phyloP scores from a whole-genome alignment of 2,329 filamentous ascomycete species.

The Drechslerella coelobrocha region DNA sequence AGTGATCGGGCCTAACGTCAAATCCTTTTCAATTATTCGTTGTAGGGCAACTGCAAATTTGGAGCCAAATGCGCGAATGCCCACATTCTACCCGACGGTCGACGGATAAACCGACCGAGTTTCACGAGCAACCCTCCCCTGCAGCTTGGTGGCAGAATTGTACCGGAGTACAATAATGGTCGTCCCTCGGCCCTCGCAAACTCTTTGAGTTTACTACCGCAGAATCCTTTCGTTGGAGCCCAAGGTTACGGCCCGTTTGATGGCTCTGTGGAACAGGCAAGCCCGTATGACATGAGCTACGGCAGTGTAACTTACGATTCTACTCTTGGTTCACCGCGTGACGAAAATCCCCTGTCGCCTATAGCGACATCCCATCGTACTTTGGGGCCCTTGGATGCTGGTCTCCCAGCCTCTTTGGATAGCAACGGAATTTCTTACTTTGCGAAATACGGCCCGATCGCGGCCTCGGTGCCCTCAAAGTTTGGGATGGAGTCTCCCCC shows the following conservation, averaged over 20 bases:
- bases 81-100: constrained; percentile 91
- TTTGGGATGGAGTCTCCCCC: constrained; percentile 89
- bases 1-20: constrained; percentile 46
- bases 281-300: constrained; percentile 62
- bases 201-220: constrained; percentile 66
- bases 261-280: constrained; percentile 67
- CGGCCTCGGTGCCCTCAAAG: constrained; percentile 88
- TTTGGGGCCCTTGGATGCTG: constrained; percentile 90
- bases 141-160: constrained; percentile 71
- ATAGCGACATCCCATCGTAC: constrained; percentile 65
- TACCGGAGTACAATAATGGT: constrained; percentile 69
- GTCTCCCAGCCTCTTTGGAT: constrained; percentile 91
- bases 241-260: constrained; percentile 60
- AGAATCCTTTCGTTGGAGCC: constrained; percentile 61
- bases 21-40: constrained; percentile 32
- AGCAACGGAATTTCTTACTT: constrained; percentile 93
- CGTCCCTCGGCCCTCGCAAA: constrained; percentile 77
- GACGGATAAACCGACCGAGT: constrained; percentile 80
- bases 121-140: constrained; percentile 63
- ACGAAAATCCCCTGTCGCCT: constrained; percentile 79
- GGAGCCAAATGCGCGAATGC: constrained; percentile 96
- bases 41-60: constrained; percentile 96
- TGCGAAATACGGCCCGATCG: constrained; percentile 86
- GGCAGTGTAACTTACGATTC: constrained; percentile 59
- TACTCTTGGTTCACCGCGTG: constrained; percentile 82